Evolutionary conservation across 176 grass and related monocot species (phyloP), one percentile per base, ranked within the genome.

Genomic region (Aegilops speltoides): DNA sequence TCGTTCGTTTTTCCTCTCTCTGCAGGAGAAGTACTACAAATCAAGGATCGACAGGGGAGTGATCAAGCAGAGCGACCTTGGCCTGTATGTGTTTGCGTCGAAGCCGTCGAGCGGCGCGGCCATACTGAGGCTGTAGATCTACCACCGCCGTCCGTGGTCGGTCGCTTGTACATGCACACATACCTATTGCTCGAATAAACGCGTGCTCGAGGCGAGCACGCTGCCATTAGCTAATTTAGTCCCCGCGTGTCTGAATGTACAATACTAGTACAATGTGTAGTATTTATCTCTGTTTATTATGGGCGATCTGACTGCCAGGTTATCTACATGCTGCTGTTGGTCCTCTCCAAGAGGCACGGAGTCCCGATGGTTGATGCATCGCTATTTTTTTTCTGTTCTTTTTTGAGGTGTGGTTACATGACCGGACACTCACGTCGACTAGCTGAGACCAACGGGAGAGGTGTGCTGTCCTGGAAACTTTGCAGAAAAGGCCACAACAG

Each of bases 41-140:
- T 90, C 84, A 16, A 91, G 96, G 89, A 91, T 98, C n/a, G 82
- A 96, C 12, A 64, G 88, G 48, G 91, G 96, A 45, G n/a, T 98
- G 26, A 93, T 98, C 56, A 87, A 83, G 60, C 85, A 92, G 82
- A 82, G 64, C 4, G 88, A 98, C 60, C 84, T 98, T 10, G 93
- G 90, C 8, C 87, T 94, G 7, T 96, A 96, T 46, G 82, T 98
- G 13, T 98, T 98, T 14, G 93, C 96, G 9, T 98, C 96, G 15
- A 98, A 94, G 87, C 96, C 96, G n/a, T 98, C 96, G 19, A 98
- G 96, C 61, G 96, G 93, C 24, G 93, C 96, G 37, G 91, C 96
- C 79, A 91, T 98, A 87, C 75, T 98, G 28, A 98, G 85, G 62
- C 72, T 96, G 80, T 96, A 89, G 69, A 37, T 50, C 10, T 3